Evolutionary conservation across 78 protist genomes (phyloP).

Genomic region (Pelomyxa schiedti): DNA sequence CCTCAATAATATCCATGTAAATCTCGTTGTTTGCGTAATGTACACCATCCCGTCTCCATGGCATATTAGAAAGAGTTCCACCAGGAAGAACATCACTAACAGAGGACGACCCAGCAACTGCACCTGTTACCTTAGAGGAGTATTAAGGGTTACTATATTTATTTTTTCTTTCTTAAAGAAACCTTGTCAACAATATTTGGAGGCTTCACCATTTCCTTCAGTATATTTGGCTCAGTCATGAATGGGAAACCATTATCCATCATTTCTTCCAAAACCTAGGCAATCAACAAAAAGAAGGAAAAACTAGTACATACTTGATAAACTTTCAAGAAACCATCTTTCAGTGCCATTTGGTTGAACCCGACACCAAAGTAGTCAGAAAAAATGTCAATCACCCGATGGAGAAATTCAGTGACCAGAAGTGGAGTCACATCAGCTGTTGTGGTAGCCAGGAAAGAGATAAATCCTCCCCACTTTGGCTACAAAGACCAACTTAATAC

Average conservation of each 20-base stretch:
- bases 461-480: no score
- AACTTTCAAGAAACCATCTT: conserved; percentile 56
- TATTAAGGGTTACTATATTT: no score
- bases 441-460: no score
- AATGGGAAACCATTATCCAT: conserved; percentile 85
- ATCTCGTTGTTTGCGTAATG: conserved; percentile 76
- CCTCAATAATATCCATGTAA: conserved; percentile 81
- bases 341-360: conserved; percentile 24
- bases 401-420: no score
- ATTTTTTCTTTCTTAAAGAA: no score
- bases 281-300: no score
- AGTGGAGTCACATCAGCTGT: no score
- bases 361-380: conserved; percentile 42
- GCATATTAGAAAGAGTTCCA: conserved; percentile 9
- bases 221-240: conserved; percentile 72
- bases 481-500: no score
- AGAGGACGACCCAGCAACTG: background rate
- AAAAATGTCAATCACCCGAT: conserved; percentile 59
- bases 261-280: conserved; percentile 77
- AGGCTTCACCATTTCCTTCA: conserved; percentile 67
- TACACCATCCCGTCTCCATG: conserved; percentile 83
- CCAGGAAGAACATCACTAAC: background rate
- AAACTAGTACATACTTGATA: conserved; percentile 32
- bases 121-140: background rate
- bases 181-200: conserved; percentile 37